phyloP scores from a whole-genome alignment of 805 yeast species.

The Wickerhamiella azyma region DNA sequence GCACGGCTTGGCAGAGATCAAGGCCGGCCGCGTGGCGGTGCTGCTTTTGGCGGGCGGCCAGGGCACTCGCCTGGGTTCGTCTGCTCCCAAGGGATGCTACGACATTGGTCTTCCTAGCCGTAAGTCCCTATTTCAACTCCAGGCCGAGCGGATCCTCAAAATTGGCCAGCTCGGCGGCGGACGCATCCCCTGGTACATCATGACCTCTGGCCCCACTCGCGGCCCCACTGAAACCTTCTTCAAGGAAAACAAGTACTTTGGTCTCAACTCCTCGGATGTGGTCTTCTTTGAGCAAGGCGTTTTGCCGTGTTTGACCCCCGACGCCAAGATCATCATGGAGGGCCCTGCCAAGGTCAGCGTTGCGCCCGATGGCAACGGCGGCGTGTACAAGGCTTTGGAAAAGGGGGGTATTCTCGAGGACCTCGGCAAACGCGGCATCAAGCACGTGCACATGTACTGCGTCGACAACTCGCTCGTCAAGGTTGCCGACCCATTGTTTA shows the following conservation, averaged over 20 bases:
- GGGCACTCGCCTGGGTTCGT: slow-evolving; percentile 87
- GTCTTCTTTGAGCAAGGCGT: slow-evolving; percentile 89
- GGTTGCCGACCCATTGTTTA: slow-evolving; percentile 81
- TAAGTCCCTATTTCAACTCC: slow-evolving; percentile 79
- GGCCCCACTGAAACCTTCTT: slow-evolving; percentile 61
- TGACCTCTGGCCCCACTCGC: slow-evolving; percentile 89
- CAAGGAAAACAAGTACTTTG: slow-evolving; percentile 48
- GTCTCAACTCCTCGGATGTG: slow-evolving; percentile 46
- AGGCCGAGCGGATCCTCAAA: slow-evolving; percentile 68
- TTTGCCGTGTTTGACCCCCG: slow-evolving; percentile 68
- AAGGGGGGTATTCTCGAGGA: slow-evolving; percentile 55
- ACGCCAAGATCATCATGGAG: slow-evolving; percentile 62
- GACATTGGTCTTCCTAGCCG: slow-evolving; percentile 73
- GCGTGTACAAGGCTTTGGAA: slow-evolving; percentile 72
- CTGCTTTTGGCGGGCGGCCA: slow-evolving; percentile 97
- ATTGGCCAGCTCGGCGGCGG: slow-evolving; percentile 43
- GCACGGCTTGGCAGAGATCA: slow-evolving; percentile 56
- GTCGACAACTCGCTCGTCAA: slow-evolving; percentile 87
- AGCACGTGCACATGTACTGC: slow-evolving; percentile 92
- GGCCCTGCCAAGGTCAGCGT: slow-evolving; percentile 45
- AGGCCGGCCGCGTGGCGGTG: slow-evolving; percentile 67
- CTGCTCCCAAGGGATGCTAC: slow-evolving; percentile 87
- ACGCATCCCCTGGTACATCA: slow-evolving; percentile 69
- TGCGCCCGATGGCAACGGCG: slow-evolving; percentile 98
- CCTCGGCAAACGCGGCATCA: slow-evolving; percentile 49